Evolutionary conservation across 805 yeast genomes (phyloP).

Genomic region (Yarrowia sp.): DNA sequence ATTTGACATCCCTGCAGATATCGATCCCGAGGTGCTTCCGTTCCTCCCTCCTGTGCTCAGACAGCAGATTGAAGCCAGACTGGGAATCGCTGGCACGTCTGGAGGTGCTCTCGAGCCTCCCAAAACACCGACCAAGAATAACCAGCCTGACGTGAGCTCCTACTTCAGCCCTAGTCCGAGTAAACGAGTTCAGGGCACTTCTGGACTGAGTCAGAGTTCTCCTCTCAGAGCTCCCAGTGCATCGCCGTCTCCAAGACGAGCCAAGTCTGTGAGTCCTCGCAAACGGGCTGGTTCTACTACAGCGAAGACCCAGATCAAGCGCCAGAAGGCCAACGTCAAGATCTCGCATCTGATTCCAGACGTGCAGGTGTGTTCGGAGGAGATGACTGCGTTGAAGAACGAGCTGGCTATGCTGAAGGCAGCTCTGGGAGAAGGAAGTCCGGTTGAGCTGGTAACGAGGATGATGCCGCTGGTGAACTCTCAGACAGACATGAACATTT

Average conservation of each 20-base stretch:
- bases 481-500: slow-evolving; percentile 62
- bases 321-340: background rate
- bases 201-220: background rate
- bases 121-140: background rate
- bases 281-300: background rate
- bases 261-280: slow-evolving; percentile 6
- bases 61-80: background rate
- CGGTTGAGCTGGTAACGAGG: background rate
- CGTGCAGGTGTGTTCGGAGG: background rate
- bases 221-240: background rate
- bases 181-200: background rate
- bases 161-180: background rate
- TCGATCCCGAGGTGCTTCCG: slow-evolving; percentile 21
- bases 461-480: slow-evolving; percentile 20
- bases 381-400: background rate
- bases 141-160: background rate
- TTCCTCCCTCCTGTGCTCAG: background rate
- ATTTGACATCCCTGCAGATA: slow-evolving; percentile 29
- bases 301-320: background rate
- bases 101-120: background rate
- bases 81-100: background rate
- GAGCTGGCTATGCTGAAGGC: background rate
- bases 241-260: background rate
- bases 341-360: background rate
- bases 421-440: background rate